These are phyloP conservation scores for Nowakowskiella sp. DNA, from an alignment of 192 early-diverging fungal species.

Conservation along the genomic window DNA sequence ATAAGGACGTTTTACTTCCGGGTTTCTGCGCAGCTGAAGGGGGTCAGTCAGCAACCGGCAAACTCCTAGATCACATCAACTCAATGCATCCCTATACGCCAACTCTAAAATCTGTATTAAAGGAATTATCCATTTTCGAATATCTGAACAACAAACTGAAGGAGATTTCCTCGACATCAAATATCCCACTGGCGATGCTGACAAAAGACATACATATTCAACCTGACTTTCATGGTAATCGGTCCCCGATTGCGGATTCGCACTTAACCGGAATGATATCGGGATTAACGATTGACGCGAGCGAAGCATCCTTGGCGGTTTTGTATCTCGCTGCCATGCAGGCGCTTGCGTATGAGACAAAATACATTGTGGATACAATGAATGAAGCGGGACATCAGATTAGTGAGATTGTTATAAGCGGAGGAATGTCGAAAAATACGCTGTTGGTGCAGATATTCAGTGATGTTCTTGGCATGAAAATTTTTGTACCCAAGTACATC, in stretches of 20 bases:
- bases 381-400: slow-evolving; percentile 42
- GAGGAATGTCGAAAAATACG: slow-evolving; percentile 55
- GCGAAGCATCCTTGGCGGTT: background rate
- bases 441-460: slow-evolving; percentile 54
- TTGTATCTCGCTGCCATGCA: slow-evolving; percentile 52
- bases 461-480: slow-evolving; percentile 43
- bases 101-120: slow-evolving; percentile 27
- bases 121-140: slow-evolving; percentile 33
- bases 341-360: slow-evolving; percentile 56
- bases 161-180: too few relatives aligned
- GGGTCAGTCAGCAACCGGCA: slow-evolving; percentile 66
- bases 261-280: slow-evolving; percentile 46
- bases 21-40: slow-evolving; percentile 57
- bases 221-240: slow-evolving; percentile 74
- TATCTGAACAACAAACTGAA: slow-evolving; percentile 45
- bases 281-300: slow-evolving; percentile 44
- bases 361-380: slow-evolving; percentile 50
- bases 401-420: slow-evolving; percentile 52
- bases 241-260: slow-evolving; percentile 62
- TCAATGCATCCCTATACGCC: slow-evolving; percentile 48
- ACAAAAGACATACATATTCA: slow-evolving; percentile 47
- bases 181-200: slow-evolving; percentile 16
- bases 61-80: slow-evolving; percentile 54
- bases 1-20: slow-evolving; percentile 46
- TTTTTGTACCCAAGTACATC: slow-evolving; percentile 45